These are phyloP conservation scores for Neurospora terricola DNA, from an alignment of 495 filamentous ascomycete genomes.

Conservation along the genomic window DNA sequence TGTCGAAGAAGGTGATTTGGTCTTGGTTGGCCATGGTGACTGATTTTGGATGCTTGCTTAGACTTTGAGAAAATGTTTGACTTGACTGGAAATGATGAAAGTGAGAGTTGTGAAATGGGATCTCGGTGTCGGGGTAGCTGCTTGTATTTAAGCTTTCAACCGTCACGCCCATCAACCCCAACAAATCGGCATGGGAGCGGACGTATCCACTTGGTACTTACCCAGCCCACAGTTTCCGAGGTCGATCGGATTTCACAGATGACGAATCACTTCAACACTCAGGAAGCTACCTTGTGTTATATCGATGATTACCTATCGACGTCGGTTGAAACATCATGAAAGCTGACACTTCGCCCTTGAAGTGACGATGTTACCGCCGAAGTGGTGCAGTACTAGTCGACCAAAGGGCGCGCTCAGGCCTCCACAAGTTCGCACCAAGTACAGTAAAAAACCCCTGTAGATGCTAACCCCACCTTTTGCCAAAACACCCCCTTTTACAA, in stretches of 20 bases:
- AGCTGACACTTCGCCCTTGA: neutral
- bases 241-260: neutral
- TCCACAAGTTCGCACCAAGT: too few relatives aligned
- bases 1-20: slow-evolving; percentile 42
- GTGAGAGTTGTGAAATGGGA: neutral
- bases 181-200: too few relatives aligned
- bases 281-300: neutral
- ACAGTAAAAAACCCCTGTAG: too few relatives aligned
- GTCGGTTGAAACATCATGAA: neutral
- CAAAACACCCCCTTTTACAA: too few relatives aligned
- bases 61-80: neutral
- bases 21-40: slow-evolving; percentile 1
- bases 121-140: neutral
- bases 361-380: neutral
- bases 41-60: neutral
- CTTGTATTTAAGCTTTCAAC: too few relatives aligned
- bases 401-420: neutral
- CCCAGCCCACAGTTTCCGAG: neutral
- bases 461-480: too few relatives aligned
- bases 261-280: neutral
- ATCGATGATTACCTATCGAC: neutral
- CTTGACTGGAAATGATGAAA: neutral
- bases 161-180: too few relatives aligned
- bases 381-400: neutral
- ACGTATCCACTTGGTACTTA: neutral